Base-by-base conservation (phyloP, 306 rosid species). In the Vigna radiata region DNA sequence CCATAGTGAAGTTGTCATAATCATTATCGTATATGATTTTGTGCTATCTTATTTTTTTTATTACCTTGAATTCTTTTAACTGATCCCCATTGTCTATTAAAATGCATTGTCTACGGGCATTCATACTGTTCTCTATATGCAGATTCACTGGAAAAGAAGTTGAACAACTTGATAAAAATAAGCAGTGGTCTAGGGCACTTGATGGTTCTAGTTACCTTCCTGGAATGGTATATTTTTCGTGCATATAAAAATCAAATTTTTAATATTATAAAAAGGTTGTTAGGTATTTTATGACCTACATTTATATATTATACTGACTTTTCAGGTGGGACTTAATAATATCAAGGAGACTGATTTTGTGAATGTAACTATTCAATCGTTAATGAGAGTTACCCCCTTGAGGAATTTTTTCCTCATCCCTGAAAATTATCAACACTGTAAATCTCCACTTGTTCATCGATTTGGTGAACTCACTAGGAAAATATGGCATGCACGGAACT, bases 161-260 rank as follows among this genome's bases (percentile, higher is more conserved):
- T 68, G 87, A 88, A 78, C 93, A 80, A 72, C 88, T 95, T 81
- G 98, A 95, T 87, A 90, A 78, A 82, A 90, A 88, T 83, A 95
- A 89, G 91, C 97, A 86, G 78, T 95, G 98, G 98, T 92, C 98
- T 15, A 95, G 98, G 83, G 85, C 97, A 69, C 97, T 95, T 82
- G 98, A 95, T 82, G 98, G 98, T 73, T 92, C 97, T 76, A 95
- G 94, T 86, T 95, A 95, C 75, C 98, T 95, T 83, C 98, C 98
- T 5, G 98, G 97, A 89, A 95, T 95, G 98, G 97, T 92, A 89
- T 62, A 52, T 60, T 53, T 85, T 79, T 46, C 68, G 33, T 70
- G 68, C 77, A 64, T 72, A 46, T 17, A 69, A 23, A 41, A 60
- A 47, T 53, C 39, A 61, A 21, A 3, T 70, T 59, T 75, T 70